phyloP scores from a whole-genome alignment of 108 stramenopile species.

The Fistulifera solaris region DNA sequence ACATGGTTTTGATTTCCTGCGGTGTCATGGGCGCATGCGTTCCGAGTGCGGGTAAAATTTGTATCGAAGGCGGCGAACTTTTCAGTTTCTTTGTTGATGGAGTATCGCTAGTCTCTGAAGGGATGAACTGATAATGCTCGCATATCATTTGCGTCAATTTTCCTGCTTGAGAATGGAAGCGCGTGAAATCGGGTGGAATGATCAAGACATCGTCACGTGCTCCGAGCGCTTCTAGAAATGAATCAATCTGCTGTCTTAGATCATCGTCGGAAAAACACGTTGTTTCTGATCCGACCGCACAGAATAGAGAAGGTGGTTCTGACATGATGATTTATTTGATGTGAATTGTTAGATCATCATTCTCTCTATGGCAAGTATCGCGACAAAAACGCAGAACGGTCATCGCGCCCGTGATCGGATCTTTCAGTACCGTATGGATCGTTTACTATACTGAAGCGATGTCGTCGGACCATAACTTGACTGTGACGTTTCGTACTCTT shows the following conservation, averaged over 20 bases:
- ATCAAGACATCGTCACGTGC: conserved; percentile 71
- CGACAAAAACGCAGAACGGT: too few species aligned
- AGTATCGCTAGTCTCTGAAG: neutral
- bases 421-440: too few species aligned
- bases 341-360: too few species aligned
- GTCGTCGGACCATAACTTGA: too few species aligned
- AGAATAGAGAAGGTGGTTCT: conserved; percentile 26
- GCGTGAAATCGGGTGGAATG: conserved; percentile 86
- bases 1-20: conserved; percentile 77
- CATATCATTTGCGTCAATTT: conserved; percentile 69
- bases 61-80: conserved; percentile 18
- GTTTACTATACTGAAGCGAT: too few species aligned
- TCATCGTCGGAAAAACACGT: conserved; percentile 30
- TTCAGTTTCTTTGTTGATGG: too few species aligned
- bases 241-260: conserved; percentile 20
- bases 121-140: conserved; percentile 74
- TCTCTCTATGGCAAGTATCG: too few species aligned
- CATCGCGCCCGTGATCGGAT: too few species aligned
- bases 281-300: conserved; percentile 38
- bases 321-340: neutral
- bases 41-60: conserved; percentile 88
- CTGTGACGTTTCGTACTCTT: too few species aligned
- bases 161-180: conserved; percentile 86
- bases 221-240: conserved; percentile 51
- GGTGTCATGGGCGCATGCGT: conserved; percentile 90